Evolutionary conservation across 2,329 filamentous ascomycete genomes (phyloP).

Genomic region (Fusarium subtropicale): DNA sequence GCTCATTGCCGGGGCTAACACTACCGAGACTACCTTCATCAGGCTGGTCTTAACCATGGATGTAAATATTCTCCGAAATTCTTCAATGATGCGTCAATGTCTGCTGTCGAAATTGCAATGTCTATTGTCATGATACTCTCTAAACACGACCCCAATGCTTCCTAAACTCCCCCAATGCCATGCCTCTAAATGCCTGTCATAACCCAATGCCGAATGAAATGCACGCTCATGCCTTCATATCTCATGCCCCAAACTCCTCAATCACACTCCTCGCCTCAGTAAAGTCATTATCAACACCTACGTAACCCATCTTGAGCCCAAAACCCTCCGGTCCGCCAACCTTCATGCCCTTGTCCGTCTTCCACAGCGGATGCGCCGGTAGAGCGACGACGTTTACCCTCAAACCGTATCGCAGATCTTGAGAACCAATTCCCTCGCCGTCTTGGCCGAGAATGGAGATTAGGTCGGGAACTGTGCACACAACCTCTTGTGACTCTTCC

Average conservation of each 20-base stretch:
- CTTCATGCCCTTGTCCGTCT: slow-evolving; percentile 51
- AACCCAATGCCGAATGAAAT: neutral
- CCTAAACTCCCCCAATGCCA: neutral
- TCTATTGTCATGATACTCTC: neutral
- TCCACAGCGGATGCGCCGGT: slow-evolving; percentile 63
- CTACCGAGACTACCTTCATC: neutral
- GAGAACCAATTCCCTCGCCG: slow-evolving; percentile 62
- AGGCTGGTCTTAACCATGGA: too few species aligned
- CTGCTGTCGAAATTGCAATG: neutral
- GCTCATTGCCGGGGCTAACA: slow-evolving; percentile 3
- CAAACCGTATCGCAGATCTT: slow-evolving; percentile 63
- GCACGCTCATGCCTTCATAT: neutral
- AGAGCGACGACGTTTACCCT: slow-evolving; percentile 63
- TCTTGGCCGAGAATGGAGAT: slow-evolving; percentile 56
- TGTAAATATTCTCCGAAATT: neutral
- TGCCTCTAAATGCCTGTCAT: neutral
- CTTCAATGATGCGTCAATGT: neutral
- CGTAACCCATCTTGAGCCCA: slow-evolving; percentile 48
- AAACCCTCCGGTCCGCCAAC: slow-evolving; percentile 53
- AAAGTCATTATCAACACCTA: slow-evolving; percentile 52
- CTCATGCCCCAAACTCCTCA: slow-evolving; percentile 56
- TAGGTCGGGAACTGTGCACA: slow-evolving; percentile 53
- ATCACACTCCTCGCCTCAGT: slow-evolving; percentile 63
- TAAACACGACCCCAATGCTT: neutral
- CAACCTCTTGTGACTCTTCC: slow-evolving; percentile 47